Percentiles rank a stretch among this genome's conserved stretches.
These are phyloP conservation scores for Hypoxylon fragiforme DNA, from an alignment of 495 filamentous ascomycete species.

Conservation along the genomic window DNA sequence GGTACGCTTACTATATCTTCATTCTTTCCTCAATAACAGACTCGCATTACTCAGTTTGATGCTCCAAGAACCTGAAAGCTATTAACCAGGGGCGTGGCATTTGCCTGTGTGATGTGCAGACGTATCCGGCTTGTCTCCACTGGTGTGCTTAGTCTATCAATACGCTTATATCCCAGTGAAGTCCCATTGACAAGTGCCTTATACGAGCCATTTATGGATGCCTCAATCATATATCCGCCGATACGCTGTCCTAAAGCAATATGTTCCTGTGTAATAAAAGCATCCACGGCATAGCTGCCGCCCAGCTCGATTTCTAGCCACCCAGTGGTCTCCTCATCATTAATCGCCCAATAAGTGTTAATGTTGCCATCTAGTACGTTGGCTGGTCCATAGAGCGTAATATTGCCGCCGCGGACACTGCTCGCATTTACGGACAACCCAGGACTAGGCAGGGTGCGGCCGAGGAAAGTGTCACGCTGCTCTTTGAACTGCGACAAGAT, in stretches of 20 bases:
- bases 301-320: constrained; percentile 30
- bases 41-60: too few species aligned
- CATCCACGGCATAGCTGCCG: constrained; percentile 16
- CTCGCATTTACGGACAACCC: constrained; percentile 23
- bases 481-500: constrained; percentile 24
- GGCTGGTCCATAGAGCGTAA: constrained; percentile 21
- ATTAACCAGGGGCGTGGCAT: constrained; percentile 29
- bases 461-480: constrained; percentile 28
- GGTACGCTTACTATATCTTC: too few species aligned
- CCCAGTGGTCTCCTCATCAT: constrained; percentile 24
- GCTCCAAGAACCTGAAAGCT: constrained; percentile 33
- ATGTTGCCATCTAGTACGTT: constrained; percentile 27
- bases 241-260: constrained; percentile 35
- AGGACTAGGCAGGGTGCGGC: constrained; percentile 17
- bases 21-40: too few species aligned
- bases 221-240: constrained; percentile 32
- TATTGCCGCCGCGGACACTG: constrained; percentile 24
- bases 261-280: constrained; percentile 34
- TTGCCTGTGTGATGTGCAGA: constrained; percentile 32
- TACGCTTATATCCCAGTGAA: constrained; percentile 36
- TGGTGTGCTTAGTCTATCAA: constrained; percentile 13
- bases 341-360: constrained; percentile 30
- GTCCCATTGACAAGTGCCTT: constrained; percentile 31
- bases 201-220: constrained; percentile 17
- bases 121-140: constrained; percentile 25